Base-by-base conservation (phyloP, 306 rosid species). In the apple (Malus domestica) region DNA sequence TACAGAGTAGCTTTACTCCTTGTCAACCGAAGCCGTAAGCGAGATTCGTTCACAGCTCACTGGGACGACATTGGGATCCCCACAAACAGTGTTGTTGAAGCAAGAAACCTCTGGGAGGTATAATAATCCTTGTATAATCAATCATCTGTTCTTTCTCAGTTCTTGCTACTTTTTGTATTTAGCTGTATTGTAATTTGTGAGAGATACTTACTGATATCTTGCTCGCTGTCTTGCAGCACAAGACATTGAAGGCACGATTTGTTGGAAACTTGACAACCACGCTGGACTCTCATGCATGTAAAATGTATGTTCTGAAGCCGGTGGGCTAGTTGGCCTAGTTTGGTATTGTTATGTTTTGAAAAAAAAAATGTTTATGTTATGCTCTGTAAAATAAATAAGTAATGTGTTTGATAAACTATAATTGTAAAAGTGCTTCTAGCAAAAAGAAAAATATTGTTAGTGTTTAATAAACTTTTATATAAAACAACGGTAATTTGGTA, bases 31-130 rank as follows among this genome's bases (percentile, higher is more conserved):
- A 92, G 92, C 16, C 83, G 87, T 33, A 3, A 11, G 67, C 87
- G 76, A 4, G n/a, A 3, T 4, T 8, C 83, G 12, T 70, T 88
- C 8, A 88, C 92, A 11, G 97, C 92, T 15, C 35, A 79, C 33
- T 95, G 99, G 99, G 96, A 95, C 30, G 99, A 95, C 88, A 81
- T 95, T 72, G 97, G 91, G 61, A 88, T 92, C 72, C 97, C 99
- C 4, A 81, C 76, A 22, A 63, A 83, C 54, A 89, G 83, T 54
- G 77, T 78, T 61, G 93, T 88, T 62, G 40, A 84, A 88, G 99
- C 90, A 19, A 88, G 97, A 86, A 97, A 95, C 75, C 83, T 95
- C 72, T 95, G 99, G 99, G 76, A 95, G 99, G 97, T 95, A 88
- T 49, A 35, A 6, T 35, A 35, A 35, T 35, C 8, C 40, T 35